Conservation (phyloP, 1,284 basidiomycete species). For the Somion occarium region DNA sequence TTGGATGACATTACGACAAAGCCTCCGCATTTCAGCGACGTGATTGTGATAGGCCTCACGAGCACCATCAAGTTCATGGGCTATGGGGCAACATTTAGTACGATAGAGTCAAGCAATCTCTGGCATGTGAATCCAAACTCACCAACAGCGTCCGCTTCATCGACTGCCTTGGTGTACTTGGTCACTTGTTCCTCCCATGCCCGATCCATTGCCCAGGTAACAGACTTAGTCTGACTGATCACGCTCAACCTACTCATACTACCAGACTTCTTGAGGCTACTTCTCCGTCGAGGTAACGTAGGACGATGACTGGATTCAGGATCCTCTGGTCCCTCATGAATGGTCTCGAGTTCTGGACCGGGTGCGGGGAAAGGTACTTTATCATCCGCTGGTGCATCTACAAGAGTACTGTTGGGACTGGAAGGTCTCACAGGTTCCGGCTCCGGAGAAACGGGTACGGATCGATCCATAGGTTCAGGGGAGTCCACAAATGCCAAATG, state of each 20-base stretch:
- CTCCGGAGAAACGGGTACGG: background rate
- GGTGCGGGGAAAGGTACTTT: conserved; percentile 19
- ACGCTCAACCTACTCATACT: conserved; percentile 43
- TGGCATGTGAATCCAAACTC: conserved; percentile 16
- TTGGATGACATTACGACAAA: conserved; percentile 56
- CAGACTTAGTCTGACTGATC: conserved; percentile 56
- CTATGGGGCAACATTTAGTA: conserved; percentile 23
- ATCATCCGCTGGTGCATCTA: conserved; percentile 11
- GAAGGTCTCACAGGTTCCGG: conserved; percentile 2
- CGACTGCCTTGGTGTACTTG: conserved; percentile 48
- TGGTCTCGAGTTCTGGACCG: conserved; percentile 25
- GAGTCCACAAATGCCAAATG: background rate
- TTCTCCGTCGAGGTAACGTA: conserved; percentile 44
- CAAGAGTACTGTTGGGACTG: conserved; percentile 11
- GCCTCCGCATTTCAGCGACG: conserved; percentile 47
- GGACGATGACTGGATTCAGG: conserved; percentile 18
- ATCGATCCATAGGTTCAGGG: background rate
- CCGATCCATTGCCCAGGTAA: conserved; percentile 68
- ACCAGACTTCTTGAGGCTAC: conserved; percentile 53
- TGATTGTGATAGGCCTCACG: conserved; percentile 54
- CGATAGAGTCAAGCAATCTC: background rate
- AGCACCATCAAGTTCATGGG: conserved; percentile 51
- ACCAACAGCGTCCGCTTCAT: conserved; percentile 55
- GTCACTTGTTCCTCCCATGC: conserved; percentile 53
- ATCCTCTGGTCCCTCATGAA: conserved; percentile 23